Conservation (phyloP, 805 yeast species). For the Yamadazyma sp. region DNA sequence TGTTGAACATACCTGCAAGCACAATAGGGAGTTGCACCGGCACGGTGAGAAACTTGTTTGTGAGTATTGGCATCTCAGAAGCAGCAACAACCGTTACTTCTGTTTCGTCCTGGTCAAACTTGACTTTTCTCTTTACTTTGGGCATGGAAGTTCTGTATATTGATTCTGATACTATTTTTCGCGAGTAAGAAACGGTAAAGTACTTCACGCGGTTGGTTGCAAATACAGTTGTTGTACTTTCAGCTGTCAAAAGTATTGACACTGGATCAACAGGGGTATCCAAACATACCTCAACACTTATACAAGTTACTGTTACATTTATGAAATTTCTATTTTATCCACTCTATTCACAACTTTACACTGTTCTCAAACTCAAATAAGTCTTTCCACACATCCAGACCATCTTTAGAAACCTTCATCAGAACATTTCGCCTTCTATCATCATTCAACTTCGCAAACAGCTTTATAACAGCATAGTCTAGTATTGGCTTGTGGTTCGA, state of each 20-base stretch:
- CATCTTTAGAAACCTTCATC: conserved; percentile 55
- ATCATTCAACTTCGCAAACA: conserved; percentile 55
- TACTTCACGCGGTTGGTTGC: no score
- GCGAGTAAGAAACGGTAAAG: no score
- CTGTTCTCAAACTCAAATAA: conserved; percentile 54
- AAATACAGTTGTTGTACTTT: no score
- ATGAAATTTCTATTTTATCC: no score
- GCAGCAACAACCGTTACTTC: conserved; percentile 8
- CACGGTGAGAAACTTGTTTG: conserved; percentile 15
- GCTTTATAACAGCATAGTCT: conserved; percentile 57
- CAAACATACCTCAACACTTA: no score
- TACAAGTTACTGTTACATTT: no score
- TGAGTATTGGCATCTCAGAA: conserved; percentile 8
- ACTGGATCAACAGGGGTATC: no score
- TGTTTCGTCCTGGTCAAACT: conserved; percentile 11
- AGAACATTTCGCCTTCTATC: conserved; percentile 56
- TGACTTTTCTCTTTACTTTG: conserved; percentile 15
- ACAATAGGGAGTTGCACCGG: conserved; percentile 32
- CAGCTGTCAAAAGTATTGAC: no score
- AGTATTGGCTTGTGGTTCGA: conserved; percentile 59
- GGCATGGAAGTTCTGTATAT: conserved; percentile 3
- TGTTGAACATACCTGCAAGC: conserved; percentile 28
- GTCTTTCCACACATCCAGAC: conserved; percentile 67
- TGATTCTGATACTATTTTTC: no score
- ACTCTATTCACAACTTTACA: conserved; percentile 20